These are phyloP conservation scores for Hortiboletus rubellus DNA, from an alignment of 1,284 basidiomycete species.

Conservation along the genomic window DNA sequence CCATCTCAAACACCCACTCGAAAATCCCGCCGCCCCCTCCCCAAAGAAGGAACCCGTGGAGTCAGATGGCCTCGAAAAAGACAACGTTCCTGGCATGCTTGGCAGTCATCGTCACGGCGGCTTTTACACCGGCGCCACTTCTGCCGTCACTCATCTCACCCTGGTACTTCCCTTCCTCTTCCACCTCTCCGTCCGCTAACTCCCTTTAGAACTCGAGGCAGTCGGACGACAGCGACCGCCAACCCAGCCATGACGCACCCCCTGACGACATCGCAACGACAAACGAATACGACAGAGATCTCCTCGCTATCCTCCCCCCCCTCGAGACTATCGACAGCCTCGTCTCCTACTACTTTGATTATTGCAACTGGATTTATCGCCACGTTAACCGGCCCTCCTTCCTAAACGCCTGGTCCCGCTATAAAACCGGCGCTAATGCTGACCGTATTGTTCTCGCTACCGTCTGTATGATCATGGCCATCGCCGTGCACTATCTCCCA, in stretches of 20 bases:
- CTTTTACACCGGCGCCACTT: conserved; percentile 72
- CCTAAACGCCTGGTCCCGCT: conserved; percentile 63
- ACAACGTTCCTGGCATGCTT: conserved; percentile 60
- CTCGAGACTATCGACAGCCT: conserved; percentile 68
- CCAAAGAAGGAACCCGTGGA: conserved; percentile 57
- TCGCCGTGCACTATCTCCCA: conserved; percentile 71
- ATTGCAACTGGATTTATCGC: conserved; percentile 82
- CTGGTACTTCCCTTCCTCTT: conserved; percentile 43
- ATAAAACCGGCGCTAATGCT: conserved; percentile 61
- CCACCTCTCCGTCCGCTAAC: conserved; percentile 14
- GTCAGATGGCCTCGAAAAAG: conserved; percentile 47
- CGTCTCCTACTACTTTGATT: conserved; percentile 74
- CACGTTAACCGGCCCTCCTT: conserved; percentile 68
- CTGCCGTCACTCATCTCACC: conserved; percentile 64
- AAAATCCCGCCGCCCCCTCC: conserved; percentile 33
- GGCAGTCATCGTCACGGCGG: conserved; percentile 63
- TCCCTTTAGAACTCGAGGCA: conserved; percentile 45
- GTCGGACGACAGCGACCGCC: conserved; percentile 53
- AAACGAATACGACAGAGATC: conserved; percentile 66
- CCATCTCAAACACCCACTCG: conserved; percentile 37
- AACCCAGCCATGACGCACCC: conserved; percentile 45
- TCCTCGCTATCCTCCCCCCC: conserved; percentile 63
- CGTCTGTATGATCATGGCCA: conserved; percentile 67
- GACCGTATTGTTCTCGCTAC: conserved; percentile 71
- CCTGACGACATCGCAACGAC: conserved; percentile 44